Base-by-base conservation (phyloP, 805 yeast species). In the Kazachstania bromeliacearum region DNA sequence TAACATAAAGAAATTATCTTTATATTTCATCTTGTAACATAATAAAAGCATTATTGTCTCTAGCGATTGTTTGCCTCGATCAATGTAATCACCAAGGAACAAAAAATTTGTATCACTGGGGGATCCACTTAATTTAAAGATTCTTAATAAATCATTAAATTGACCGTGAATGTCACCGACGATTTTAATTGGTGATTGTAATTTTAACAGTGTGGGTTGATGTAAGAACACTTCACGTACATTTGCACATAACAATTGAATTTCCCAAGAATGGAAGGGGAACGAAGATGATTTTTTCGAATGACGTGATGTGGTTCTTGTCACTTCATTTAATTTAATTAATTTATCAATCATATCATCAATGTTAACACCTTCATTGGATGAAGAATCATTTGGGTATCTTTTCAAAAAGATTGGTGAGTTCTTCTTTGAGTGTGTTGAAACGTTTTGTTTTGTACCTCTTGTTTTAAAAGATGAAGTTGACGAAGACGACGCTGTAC, bases 141-240 rank as follows among this genome's bases (percentile, higher is more conserved):
- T 74, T 46, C 98, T 73, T 46, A 92, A 75, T 46, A 92, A 68
- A 60, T 92, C 98, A 35, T 83, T 81, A 57, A 80, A 92, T 62
- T 92, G 98, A 31, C 98, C 98, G 59, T 92, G 98, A 28, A 92
- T 92, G 56, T 92, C 98, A 38, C 92, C 92, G 7, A 82, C 89
- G 37, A 83, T 73, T 55, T 83, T 83, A 19, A 83, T 87, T 2
- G 92, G 88, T 0, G 92, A 80, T 2, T 81, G 76, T 41, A 79
- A 59, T 45, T 76, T 74, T 41, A 79, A 62, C 35, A 79, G 54
- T 23, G 78, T 69, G 7, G 88, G 87, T 47, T 79, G 88, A 7
- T 60, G 64, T 54, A 78, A 50, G 37, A 79, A 77, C 13, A 79
- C 64, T 33, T 75, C 71, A 39, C 85, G 62, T 4, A 82, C 70